Evolutionary conservation across 1,284 basidiomycete species (phyloP).

Genomic region (Tremellales sp.): DNA sequence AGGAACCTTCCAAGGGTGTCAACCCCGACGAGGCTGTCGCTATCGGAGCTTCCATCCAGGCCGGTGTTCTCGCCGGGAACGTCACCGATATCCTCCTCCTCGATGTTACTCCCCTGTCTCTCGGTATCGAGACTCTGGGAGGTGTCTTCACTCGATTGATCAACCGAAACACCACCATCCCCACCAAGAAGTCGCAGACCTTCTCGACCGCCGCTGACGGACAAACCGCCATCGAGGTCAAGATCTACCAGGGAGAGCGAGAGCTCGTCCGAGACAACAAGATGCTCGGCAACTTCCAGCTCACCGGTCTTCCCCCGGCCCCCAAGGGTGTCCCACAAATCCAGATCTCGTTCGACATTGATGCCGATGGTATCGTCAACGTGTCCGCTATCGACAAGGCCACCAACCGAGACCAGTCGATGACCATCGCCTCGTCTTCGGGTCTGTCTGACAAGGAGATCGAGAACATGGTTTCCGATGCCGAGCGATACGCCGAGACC

Average conservation of each 20-base stretch:
- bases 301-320: conserved; percentile 94
- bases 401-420: conserved; percentile 90
- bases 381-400: conserved; percentile 97
- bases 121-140: conserved; percentile 89
- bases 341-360: conserved; percentile 98
- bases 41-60: conserved; percentile 88
- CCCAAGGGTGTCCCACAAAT: conserved; percentile 97
- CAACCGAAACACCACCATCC: conserved; percentile 96
- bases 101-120: conserved; percentile 76
- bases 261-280: conserved; percentile 93
- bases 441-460: conserved; percentile 96
- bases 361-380: conserved; percentile 98
- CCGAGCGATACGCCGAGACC: conserved; percentile 86
- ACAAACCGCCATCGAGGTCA: conserved; percentile 94
- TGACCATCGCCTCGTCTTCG: conserved; percentile 81
- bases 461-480: conserved; percentile 92
- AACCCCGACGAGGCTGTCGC: conserved; percentile 96
- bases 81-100: conserved; percentile 94
- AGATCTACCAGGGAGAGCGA: conserved; percentile 98
- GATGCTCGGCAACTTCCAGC: conserved; percentile 98
- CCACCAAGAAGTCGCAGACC: conserved; percentile 97
- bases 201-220: conserved; percentile 98
- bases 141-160: conserved; percentile 95
- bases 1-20: conserved; percentile 95
- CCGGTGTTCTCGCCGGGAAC: conserved; percentile 92